Percentiles rank a stretch among this genome's conserved stretches.
Evolutionary conservation across 2,329 filamentous ascomycete genomes (phyloP).

Genomic region (Colletotrichum nymphaeae): DNA sequence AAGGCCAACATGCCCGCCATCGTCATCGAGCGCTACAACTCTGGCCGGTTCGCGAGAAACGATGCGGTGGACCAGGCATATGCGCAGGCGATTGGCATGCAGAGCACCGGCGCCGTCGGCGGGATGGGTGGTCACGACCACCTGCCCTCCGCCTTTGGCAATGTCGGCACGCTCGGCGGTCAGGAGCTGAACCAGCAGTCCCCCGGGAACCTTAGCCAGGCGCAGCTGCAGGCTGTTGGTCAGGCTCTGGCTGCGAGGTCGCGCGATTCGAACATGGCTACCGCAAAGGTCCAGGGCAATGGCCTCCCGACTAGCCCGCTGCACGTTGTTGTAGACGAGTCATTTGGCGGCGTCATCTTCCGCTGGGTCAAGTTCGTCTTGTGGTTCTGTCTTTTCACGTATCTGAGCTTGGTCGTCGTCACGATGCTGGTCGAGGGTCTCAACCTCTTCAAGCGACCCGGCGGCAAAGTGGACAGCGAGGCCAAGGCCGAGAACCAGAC

Average conservation of each 20-base stretch:
- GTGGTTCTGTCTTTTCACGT: slow-evolving; percentile 82
- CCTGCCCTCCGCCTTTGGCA: slow-evolving; percentile 28
- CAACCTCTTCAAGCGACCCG: slow-evolving; percentile 82
- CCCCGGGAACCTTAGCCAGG: slow-evolving; percentile 59
- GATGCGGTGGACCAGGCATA: slow-evolving; percentile 82
- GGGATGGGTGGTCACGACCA: slow-evolving; percentile 25
- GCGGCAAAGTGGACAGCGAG: slow-evolving; percentile 80
- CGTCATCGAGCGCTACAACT: slow-evolving; percentile 89
- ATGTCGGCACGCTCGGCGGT: slow-evolving; percentile 42
- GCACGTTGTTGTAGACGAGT: slow-evolving; percentile 96
- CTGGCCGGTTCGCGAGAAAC: slow-evolving; percentile 86
- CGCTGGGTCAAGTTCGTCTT: slow-evolving; percentile 91
- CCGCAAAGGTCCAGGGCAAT: slow-evolving; percentile 64
- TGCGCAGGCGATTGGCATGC: slow-evolving; percentile 73
- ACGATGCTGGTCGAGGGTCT: slow-evolving; percentile 86
- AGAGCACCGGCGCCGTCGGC: slow-evolving; percentile 40
- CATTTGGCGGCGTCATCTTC: slow-evolving; percentile 81
- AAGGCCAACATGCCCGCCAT: slow-evolving; percentile 95
- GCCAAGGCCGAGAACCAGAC: slow-evolving; percentile 94
- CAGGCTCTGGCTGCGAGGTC: slow-evolving; percentile 83
- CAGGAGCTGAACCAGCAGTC: slow-evolving; percentile 42
- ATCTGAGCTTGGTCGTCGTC: slow-evolving; percentile 82
- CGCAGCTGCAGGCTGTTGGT: slow-evolving; percentile 81
- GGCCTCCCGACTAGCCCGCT: slow-evolving; percentile 81
- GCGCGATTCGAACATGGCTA: slow-evolving; percentile 73